Evolutionary conservation across 139 green algal species (phyloP).

Genomic region (Marvania coccoides): DNA sequence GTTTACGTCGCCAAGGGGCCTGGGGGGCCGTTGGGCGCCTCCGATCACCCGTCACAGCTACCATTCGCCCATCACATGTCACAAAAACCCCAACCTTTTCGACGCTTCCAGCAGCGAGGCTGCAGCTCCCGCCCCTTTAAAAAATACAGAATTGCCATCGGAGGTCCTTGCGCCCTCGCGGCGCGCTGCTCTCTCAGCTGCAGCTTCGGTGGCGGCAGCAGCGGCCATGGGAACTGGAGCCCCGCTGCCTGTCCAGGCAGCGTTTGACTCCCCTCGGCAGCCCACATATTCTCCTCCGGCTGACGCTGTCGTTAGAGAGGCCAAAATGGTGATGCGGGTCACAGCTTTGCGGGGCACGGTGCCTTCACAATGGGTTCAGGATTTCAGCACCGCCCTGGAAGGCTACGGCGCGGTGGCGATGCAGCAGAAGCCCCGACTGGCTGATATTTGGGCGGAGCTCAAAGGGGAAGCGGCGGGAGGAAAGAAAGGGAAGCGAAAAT

Average conservation of each 20-base stretch:
- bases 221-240: too few relatives aligned
- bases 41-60: too few relatives aligned
- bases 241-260: too few relatives aligned
- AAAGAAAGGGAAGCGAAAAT: constrained; percentile 5
- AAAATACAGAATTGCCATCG: background rate
- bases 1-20: too few relatives aligned
- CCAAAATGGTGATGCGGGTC: constrained; percentile 39
- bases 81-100: background rate
- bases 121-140: background rate
- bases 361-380: constrained; percentile 47
- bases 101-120: background rate
- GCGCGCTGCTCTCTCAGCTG: background rate
- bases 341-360: constrained; percentile 55
- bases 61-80: too few relatives aligned
- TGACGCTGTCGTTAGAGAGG: background rate
- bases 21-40: too few relatives aligned
- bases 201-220: too few relatives aligned
- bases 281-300: background rate
- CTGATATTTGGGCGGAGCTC: constrained; percentile 59
- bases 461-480: constrained; percentile 21
- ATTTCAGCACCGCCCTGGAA: constrained; percentile 52
- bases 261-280: background rate
- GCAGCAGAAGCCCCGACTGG: constrained; percentile 47
- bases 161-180: background rate
- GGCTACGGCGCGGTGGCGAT: constrained; percentile 48